Base-by-base conservation (phyloP, 805 yeast species). In the Priceomyces medius region DNA sequence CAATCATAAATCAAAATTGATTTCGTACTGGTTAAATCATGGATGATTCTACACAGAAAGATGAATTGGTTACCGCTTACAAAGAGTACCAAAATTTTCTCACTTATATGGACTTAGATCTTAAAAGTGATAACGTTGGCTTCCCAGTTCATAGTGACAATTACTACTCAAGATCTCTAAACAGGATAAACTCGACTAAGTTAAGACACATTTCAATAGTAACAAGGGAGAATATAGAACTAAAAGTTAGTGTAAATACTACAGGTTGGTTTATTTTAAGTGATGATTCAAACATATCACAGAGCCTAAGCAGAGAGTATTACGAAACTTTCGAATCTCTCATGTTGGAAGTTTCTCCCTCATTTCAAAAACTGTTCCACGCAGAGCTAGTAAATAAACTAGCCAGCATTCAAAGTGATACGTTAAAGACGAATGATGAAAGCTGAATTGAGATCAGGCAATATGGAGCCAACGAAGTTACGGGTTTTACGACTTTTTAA, bases 281-380 rank as follows among this genome's bases (percentile, higher is more conserved):
- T 12, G 16, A 31, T 6, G 34, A 13, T 3, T n/a, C 18, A 13
- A 23, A 23, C 26, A 8, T 10, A 23, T 10, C 10, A 10, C 7
- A 23, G 26, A 7, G 10, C 7, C 17, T 19, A 9, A 13, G 21
- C 13, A n/a, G 18, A 3, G 28, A 36, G 19, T 35, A 43, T 29
- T 59, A 43, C 37, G 67, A 63, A 39, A 62, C 69, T 0, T 64
- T 64, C 39, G 69, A 64, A 42, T 46, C 58, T 26, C 44, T 64
- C 19, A 59, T 64, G 64, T 55, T 56, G 58, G 38, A 31, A 2
- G 28, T 44, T 4, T 56, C 64, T 7, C 54, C 54, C 3, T 35
- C 42, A 3, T 64, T 64, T 42, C 50, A 49, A 20, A 12, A 24
- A 2, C 27, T 31, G 8, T 63, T 61, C 38, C 55, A 52, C 20